Evolutionary conservation across 179 eudicot species (phyloP).

Genomic region (Beta macrorhiza): DNA sequence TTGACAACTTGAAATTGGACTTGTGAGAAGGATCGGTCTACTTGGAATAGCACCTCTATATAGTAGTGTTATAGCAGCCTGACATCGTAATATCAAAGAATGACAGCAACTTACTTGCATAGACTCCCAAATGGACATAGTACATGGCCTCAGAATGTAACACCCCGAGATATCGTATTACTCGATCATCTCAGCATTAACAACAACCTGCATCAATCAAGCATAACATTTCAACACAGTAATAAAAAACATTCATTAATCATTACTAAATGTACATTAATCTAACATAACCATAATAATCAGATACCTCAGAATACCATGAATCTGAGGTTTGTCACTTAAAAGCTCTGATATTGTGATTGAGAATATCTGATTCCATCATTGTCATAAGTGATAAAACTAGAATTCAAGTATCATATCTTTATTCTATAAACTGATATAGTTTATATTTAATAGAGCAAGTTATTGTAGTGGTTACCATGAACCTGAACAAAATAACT

Average conservation of each 20-base stretch:
- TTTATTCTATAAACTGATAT: too few relatives aligned
- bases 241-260: not conserved
- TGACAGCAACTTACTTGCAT: constrained; percentile 62
- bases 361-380: too few relatives aligned
- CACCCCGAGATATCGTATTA: constrained; percentile 96
- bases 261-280: not conserved
- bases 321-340: too few relatives aligned
- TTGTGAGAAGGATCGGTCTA: too few relatives aligned
- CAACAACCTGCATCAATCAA: constrained; percentile 26
- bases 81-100: not conserved
- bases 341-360: too few relatives aligned
- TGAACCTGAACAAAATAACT: too few relatives aligned
- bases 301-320: constrained; percentile 90
- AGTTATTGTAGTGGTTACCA: too few relatives aligned
- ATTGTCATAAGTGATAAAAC: too few relatives aligned
- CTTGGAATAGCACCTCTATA: too few relatives aligned
- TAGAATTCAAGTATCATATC: too few relatives aligned
- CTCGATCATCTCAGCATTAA: constrained; percentile 45
- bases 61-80: not conserved
- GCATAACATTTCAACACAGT: not conserved
- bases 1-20: too few relatives aligned
- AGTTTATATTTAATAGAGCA: too few relatives aligned
- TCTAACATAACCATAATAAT: not conserved
- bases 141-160: constrained; percentile 85
- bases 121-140: constrained; percentile 90